Percentiles rank a stretch among this genome's conserved stretches.
Conservation (phyloP, 768 basidiomycete species). For the Botryobasidium botryosum region DNA sequence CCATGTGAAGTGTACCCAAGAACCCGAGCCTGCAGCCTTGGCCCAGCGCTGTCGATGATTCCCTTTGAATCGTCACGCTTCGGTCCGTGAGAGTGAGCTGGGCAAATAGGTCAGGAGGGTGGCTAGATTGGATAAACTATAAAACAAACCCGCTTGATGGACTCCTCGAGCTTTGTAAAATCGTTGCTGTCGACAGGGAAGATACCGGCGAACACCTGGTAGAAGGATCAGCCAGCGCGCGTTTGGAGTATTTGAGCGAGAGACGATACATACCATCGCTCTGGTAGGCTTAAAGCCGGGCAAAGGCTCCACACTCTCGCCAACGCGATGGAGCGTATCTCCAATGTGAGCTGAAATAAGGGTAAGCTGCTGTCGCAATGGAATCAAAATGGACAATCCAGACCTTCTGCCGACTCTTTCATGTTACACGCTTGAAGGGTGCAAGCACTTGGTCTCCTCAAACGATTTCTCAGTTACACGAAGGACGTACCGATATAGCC, state of each 20-base stretch:
- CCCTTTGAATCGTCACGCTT: constrained; percentile 77
- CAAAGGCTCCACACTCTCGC: constrained; percentile 61
- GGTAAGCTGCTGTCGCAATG: neutral
- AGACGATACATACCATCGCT: constrained; percentile 53
- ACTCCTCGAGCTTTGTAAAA: constrained; percentile 90
- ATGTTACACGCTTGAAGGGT: constrained; percentile 62
- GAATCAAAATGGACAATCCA: neutral
- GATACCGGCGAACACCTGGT: constrained; percentile 81
- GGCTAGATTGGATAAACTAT: too few relatives aligned
- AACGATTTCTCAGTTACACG: neutral
- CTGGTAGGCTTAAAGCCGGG: constrained; percentile 84
- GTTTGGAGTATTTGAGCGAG: neutral
- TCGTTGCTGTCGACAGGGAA: constrained; percentile 86
- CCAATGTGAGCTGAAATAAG: constrained; percentile 65
- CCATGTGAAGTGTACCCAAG: constrained; percentile 91
- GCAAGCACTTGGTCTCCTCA: neutral
- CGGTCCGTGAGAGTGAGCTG: constrained; percentile 75
- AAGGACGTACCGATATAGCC: constrained; percentile 37
- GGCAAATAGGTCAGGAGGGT: too few relatives aligned
- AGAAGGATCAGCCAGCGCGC: neutral
- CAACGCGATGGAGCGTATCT: constrained; percentile 72
- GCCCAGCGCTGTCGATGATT: constrained; percentile 85
- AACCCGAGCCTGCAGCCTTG: constrained; percentile 94
- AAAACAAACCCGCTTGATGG: constrained; percentile 60
- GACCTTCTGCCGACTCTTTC: constrained; percentile 92